Evolutionary conservation across 2,329 filamentous ascomycete genomes (phyloP).

Genomic region (Diplodia seriata): DNA sequence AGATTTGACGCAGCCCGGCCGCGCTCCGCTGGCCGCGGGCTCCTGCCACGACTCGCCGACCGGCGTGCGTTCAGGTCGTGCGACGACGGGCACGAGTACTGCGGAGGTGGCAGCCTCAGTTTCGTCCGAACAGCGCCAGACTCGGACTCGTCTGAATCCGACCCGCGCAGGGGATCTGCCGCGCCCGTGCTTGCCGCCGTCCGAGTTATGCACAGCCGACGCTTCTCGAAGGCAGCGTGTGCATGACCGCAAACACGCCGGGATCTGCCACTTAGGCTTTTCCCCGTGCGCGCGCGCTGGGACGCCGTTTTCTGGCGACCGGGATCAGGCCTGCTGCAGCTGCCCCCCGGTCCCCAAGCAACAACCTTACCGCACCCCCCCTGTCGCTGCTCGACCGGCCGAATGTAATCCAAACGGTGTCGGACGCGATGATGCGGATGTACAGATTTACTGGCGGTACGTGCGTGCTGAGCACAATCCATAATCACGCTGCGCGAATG

Average conservation of each 20-base stretch:
- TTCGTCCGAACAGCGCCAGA: conserved; percentile 22
- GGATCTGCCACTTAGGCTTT: conserved; percentile 31
- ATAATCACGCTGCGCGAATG: conserved; percentile 31
- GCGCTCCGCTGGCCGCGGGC: neutral
- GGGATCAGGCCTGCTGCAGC: conserved; percentile 27
- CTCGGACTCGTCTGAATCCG: conserved; percentile 29
- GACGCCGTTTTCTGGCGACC: conserved; percentile 19
- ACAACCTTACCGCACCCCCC: conserved; percentile 31
- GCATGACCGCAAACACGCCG: conserved; percentile 28
- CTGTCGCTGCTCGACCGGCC: conserved; percentile 31
- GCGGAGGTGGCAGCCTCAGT: conserved; percentile 30
- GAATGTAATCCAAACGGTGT: conserved; percentile 33
- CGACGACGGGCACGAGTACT: conserved; percentile 15
- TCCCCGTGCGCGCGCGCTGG: conserved; percentile 25
- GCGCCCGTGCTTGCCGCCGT: neutral
- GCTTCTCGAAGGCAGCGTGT: conserved; percentile 32
- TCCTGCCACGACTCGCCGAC: conserved; percentile 1
- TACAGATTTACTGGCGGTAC: conserved; percentile 33
- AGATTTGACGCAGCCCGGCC: neutral
- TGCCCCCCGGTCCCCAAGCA: conserved; percentile 30
- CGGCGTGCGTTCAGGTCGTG: neutral
- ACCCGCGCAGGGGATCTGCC: conserved; percentile 28
- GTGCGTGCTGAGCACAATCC: conserved; percentile 34
- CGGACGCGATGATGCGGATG: conserved; percentile 32
- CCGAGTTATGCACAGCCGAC: neutral